A percentile compares a stretch with the other conserved stretches of the same genome.
These are phyloP conservation scores for Microdochium trichocladiopsis DNA, from an alignment of 2,329 filamentous ascomycete species.

Conservation along the genomic window DNA sequence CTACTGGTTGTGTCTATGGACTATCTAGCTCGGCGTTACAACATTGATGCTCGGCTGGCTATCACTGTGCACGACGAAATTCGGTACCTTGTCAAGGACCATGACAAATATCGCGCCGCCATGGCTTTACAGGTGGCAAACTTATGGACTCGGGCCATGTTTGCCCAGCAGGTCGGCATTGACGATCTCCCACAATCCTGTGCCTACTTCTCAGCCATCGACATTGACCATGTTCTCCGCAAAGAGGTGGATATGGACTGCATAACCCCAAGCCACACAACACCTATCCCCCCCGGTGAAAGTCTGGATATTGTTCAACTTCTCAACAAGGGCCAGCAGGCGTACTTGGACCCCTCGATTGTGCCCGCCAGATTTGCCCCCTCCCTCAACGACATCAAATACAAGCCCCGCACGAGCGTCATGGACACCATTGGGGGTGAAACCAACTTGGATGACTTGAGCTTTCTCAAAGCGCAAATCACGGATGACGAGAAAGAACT, in stretches of 20 bases:
- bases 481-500: slow-evolving; percentile 67
- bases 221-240: slow-evolving; percentile 90
- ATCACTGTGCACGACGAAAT: slow-evolving; percentile 99
- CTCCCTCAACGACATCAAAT: slow-evolving; percentile 53
- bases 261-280: slow-evolving; percentile 78
- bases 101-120: slow-evolving; percentile 82
- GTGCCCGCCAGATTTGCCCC: slow-evolving; percentile 48
- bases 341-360: slow-evolving; percentile 61
- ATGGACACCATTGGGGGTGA: slow-evolving; percentile 63
- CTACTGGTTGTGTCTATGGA: slow-evolving; percentile 93
- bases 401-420: slow-evolving; percentile 66
- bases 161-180: slow-evolving; percentile 93
- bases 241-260: slow-evolving; percentile 99
- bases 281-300: slow-evolving; percentile 76
- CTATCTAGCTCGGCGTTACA: slow-evolving; percentile 79
- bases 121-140: slow-evolving; percentile 94
- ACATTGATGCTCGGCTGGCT: slow-evolving; percentile 74
- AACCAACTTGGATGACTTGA: slow-evolving; percentile 35
- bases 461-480: slow-evolving; percentile 82
- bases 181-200: slow-evolving; percentile 89
- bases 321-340: slow-evolving; percentile 62
- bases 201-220: slow-evolving; percentile 91
- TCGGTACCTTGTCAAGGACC: slow-evolving; percentile 77
- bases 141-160: slow-evolving; percentile 96
- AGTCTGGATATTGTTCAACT: slow-evolving; percentile 77